phyloP scores from a whole-genome alignment of 2,329 filamentous ascomycete species.

The Pleoardoris graminearum region DNA sequence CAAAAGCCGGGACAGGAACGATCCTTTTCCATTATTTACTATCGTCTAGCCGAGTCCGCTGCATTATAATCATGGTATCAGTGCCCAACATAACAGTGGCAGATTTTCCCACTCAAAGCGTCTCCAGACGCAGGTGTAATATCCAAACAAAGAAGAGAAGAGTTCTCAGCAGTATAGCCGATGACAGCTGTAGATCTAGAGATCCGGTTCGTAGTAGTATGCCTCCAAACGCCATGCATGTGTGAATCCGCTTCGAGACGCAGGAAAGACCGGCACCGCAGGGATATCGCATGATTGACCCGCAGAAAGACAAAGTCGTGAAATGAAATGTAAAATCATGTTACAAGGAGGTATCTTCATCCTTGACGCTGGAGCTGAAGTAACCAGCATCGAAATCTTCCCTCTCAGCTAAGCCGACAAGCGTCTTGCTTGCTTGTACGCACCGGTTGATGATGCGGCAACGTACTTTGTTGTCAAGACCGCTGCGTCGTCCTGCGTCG shows the following conservation, averaged over 20 bases:
- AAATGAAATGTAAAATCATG: neutral
- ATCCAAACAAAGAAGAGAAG: neutral
- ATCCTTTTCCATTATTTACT: no score
- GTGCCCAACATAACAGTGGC: neutral
- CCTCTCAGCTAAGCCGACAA: constrained; percentile 43
- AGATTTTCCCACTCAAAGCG: no score
- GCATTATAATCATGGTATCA: neutral
- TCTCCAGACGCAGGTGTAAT: neutral
- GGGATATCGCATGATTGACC: neutral
- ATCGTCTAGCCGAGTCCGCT: neutral
- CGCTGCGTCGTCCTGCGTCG: constrained; percentile 46
- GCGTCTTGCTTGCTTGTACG: constrained; percentile 48
- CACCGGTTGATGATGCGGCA: constrained; percentile 47
- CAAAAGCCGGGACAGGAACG: no score
- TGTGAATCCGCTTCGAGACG: neutral
- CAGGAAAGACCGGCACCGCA: neutral
- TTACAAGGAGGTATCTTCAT: constrained; percentile 16
- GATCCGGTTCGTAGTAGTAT: neutral
- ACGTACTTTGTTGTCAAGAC: constrained; percentile 45
- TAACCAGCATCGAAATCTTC: constrained; percentile 29
- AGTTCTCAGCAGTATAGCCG: neutral
- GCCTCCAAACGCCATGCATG: neutral
- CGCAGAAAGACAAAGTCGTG: neutral
- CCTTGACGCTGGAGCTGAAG: constrained; percentile 33
- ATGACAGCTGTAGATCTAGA: neutral